These are phyloP conservation scores for Perilla frutescens DNA, from an alignment of 257 asterid genomes.

Conservation along the genomic window DNA sequence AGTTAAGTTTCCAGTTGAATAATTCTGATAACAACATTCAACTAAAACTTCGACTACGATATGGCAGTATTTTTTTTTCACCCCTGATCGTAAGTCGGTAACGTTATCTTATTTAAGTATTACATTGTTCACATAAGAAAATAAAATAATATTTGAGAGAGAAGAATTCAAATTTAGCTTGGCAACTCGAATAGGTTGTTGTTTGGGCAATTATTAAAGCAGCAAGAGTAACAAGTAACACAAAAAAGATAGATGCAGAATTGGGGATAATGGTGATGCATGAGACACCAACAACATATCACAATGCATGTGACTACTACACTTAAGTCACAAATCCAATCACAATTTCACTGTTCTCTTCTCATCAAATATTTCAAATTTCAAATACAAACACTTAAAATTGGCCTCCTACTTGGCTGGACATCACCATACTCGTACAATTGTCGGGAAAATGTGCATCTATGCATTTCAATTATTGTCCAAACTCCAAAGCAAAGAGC, in stretches of 20 bases:
- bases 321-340: background rate
- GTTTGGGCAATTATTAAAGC: background rate
- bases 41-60: no score
- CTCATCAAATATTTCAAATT: conserved; percentile 22
- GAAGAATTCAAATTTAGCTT: no score
- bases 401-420: background rate
- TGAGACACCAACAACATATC: conserved; percentile 23
- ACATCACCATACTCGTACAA: background rate
- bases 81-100: no score
- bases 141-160: no score
- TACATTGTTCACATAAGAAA: no score
- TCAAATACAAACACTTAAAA: conserved; percentile 32
- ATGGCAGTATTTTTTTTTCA: no score
- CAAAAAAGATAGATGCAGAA: background rate
- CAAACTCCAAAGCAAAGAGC: background rate
- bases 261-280: conserved; percentile 17
- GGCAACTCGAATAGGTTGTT: no score
- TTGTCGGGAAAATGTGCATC: background rate
- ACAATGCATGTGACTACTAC: conserved; percentile 13
- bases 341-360: conserved; percentile 16
- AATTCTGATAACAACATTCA: no score
- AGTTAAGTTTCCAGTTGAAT: no score
- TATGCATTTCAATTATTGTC: background rate
- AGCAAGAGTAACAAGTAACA: conserved; percentile 6
- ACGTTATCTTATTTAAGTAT: no score